Conservation (phyloP, 208 protist genomes). For the Perkinsela sp. region DNA sequence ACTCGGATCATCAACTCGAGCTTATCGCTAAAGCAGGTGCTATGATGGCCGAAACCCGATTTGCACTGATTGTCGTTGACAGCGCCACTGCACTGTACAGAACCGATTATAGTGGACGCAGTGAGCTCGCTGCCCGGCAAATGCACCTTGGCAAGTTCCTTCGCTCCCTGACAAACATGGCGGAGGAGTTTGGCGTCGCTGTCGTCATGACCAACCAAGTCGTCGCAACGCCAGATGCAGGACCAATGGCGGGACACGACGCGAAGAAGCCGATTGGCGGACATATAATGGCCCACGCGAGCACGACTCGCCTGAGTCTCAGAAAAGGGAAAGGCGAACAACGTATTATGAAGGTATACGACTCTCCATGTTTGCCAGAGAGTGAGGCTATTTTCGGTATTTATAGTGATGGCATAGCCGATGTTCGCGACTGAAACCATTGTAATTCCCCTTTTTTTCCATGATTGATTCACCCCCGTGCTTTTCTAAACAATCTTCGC, state of each 20-base stretch:
- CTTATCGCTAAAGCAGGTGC: slow-evolving; percentile 77
- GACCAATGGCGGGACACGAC: slow-evolving; percentile 79
- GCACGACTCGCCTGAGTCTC: slow-evolving; percentile 88
- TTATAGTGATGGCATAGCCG: slow-evolving; percentile 78
- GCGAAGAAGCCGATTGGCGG: slow-evolving; percentile 98
- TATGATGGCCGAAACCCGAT: slow-evolving; percentile 92
- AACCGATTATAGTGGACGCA: slow-evolving; percentile 92
- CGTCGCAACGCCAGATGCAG: slow-evolving; percentile 85
- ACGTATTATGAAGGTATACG: slow-evolving; percentile 98
- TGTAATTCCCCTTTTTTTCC: no score
- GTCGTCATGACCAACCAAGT: slow-evolving; percentile 98
- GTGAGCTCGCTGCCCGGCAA: slow-evolving; percentile 87
- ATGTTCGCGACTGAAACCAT: slow-evolving; percentile 75
- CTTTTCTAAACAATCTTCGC: no score
- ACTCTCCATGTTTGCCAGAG: slow-evolving; percentile 95
- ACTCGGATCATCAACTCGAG: slow-evolving; percentile 90
- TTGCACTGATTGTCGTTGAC: slow-evolving; percentile 93
- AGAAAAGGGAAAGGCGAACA: slow-evolving; percentile 94
- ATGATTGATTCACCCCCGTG: no score
- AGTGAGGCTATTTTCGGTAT: slow-evolving; percentile 83
- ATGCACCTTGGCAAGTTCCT: slow-evolving; percentile 96
- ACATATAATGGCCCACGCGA: slow-evolving; percentile 99
- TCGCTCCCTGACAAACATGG: slow-evolving; percentile 77
- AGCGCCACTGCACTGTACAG: slow-evolving; percentile 89
- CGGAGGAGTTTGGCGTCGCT: slow-evolving; percentile 93